These are phyloP conservation scores for Periconia sp. DNA, from an alignment of 2,329 filamentous ascomycete genomes.

Conservation along the genomic window DNA sequence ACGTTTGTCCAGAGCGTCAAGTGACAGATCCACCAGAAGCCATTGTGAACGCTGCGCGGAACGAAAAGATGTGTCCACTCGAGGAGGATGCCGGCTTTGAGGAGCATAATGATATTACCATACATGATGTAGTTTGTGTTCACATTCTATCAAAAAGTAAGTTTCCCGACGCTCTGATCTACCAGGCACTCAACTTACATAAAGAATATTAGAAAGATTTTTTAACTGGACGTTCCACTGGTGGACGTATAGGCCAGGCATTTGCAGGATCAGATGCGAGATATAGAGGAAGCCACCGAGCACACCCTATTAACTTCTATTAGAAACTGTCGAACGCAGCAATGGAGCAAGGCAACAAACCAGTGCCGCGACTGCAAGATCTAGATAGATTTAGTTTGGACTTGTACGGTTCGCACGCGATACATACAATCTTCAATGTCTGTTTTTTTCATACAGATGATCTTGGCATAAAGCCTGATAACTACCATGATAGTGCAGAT, in stretches of 20 bases:
- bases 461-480: conserved; percentile 8
- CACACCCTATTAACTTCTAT: neutral
- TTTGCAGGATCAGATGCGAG: neutral
- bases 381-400: neutral
- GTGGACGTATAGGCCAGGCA: conserved; percentile 15
- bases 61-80: conserved; percentile 53
- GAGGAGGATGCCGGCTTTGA: conserved; percentile 39
- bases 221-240: conserved; percentile 17
- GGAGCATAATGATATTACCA: conserved; percentile 12
- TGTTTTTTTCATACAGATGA: conserved; percentile 6
- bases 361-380: neutral
- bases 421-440: conserved; percentile 17
- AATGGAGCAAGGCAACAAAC: no score
- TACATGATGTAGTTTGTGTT: conserved; percentile 11
- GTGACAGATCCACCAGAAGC: conserved; percentile 47
- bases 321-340: no score
- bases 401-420: neutral
- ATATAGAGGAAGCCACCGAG: conserved; percentile 15
- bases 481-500: conserved; percentile 3
- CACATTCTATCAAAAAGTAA: no score
- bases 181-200: no score
- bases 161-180: no score
- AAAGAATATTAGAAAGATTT: conserved; percentile 6
- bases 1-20: conserved; percentile 39
- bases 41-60: conserved; percentile 23